phyloP scores from a whole-genome alignment of 257 asterid genomes.

The Avicennia marina region DNA sequence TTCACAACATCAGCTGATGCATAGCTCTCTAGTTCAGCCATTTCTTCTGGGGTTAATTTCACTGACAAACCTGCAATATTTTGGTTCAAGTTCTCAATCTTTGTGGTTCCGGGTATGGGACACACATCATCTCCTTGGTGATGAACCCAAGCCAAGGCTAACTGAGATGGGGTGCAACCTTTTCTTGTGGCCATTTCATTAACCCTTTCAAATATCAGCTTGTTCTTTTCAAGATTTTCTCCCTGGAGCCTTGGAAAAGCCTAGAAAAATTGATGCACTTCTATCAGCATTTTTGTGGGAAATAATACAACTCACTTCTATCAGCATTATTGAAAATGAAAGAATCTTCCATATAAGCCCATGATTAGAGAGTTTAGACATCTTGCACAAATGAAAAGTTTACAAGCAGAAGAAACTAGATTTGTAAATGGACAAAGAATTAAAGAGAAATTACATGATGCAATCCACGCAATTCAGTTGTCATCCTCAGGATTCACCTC shows the following conservation, averaged over 20 bases:
- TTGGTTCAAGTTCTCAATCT: constrained; percentile 32
- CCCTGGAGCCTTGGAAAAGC: constrained; percentile 33
- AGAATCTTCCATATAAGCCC: no score
- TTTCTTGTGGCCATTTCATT: constrained; percentile 36
- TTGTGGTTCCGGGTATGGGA: constrained; percentile 52
- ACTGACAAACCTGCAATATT: constrained; percentile 32
- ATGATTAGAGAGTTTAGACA: no score
- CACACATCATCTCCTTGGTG: constrained; percentile 42
- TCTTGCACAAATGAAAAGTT: no score
- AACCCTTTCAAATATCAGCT: constrained; percentile 27
- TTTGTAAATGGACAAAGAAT: no score
- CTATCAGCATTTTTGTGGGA: no score
- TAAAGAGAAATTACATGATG: no score
- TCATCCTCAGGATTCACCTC: no score
- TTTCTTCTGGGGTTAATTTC: constrained; percentile 26
- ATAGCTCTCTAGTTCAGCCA: constrained; percentile 34
- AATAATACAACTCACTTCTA: no score
- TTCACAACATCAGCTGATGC: constrained; percentile 32
- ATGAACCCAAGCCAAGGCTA: constrained; percentile 53
- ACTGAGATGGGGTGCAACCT: constrained; percentile 45
- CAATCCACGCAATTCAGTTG: no score
- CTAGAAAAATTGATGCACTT: neutral
- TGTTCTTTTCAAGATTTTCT: constrained; percentile 38
- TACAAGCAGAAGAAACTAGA: no score
- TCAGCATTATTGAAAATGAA: no score